These are phyloP conservation scores for Globisporangium cederbergense DNA, from an alignment of 352 stramenopile species.

Conservation along the genomic window DNA sequence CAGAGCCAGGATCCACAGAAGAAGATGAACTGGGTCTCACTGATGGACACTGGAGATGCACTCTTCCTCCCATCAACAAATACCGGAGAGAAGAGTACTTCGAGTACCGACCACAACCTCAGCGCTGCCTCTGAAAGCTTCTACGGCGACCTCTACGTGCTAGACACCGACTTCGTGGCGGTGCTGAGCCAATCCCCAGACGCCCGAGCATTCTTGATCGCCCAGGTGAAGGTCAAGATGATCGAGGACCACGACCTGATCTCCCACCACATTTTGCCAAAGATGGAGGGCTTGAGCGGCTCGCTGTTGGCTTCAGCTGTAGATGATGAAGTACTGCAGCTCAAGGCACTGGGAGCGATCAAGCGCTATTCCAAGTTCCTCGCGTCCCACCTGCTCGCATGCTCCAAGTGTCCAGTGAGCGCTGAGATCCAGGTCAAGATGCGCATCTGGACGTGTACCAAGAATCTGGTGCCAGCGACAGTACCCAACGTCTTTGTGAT, in stretches of 20 bases:
- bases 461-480: slow-evolving; percentile 15
- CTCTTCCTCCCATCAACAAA: slow-evolving; percentile 17
- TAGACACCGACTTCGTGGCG: slow-evolving; percentile 39
- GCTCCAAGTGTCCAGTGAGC: slow-evolving; percentile 26
- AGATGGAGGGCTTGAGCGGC: slow-evolving; percentile 21
- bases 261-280: slow-evolving; percentile 51
- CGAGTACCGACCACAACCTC: not conserved
- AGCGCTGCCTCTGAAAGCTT: slow-evolving; percentile 23
- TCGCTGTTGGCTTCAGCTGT: not conserved
- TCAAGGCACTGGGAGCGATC: not conserved
- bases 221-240: slow-evolving; percentile 53
- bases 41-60: slow-evolving; percentile 38
- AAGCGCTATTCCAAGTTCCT: slow-evolving; percentile 36
- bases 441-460: slow-evolving; percentile 26
- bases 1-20: slow-evolving; percentile 15
- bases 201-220: slow-evolving; percentile 45
- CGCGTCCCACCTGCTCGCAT: slow-evolving; percentile 29
- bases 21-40: slow-evolving; percentile 32
- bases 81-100: slow-evolving; percentile 9
- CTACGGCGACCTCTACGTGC: slow-evolving; percentile 35
- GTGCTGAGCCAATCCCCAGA: slow-evolving; percentile 24
- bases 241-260: slow-evolving; percentile 76
- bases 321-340: not conserved
- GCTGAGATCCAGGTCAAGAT: slow-evolving; percentile 27
- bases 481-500: slow-evolving; percentile 26